Evolutionary conservation across 2,329 filamentous ascomycete genomes (phyloP).

Genomic region (Massarina eburnea): DNA sequence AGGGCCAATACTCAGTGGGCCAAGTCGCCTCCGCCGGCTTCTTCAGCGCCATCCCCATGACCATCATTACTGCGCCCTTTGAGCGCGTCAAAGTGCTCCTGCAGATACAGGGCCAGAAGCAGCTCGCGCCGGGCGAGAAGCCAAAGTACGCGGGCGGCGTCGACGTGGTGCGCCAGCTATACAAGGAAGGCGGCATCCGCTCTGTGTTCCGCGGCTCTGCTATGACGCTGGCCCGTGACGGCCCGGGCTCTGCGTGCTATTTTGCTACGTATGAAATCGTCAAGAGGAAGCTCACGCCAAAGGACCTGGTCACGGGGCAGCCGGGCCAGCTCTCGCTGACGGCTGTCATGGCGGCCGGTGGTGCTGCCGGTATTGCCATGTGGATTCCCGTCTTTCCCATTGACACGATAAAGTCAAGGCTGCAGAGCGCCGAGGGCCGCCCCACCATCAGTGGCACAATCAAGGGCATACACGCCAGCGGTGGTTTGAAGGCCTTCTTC

Average conservation of each 20-base stretch:
- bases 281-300: slow-evolving; percentile 82
- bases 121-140: slow-evolving; percentile 83
- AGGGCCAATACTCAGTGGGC: slow-evolving; percentile 74
- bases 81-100: slow-evolving; percentile 98
- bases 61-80: slow-evolving; percentile 95
- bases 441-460: slow-evolving; percentile 80
- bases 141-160: slow-evolving; percentile 84
- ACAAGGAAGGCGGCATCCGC: slow-evolving; percentile 84
- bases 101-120: slow-evolving; percentile 92
- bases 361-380: slow-evolving; percentile 92
- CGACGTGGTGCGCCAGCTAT: slow-evolving; percentile 92
- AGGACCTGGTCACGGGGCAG: slow-evolving; percentile 70
- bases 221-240: slow-evolving; percentile 92
- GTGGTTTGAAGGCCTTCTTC: slow-evolving; percentile 92
- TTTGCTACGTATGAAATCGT: slow-evolving; percentile 97
- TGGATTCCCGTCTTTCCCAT: slow-evolving; percentile 99
- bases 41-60: slow-evolving; percentile 95
- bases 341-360: slow-evolving; percentile 84
- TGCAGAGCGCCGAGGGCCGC: slow-evolving; percentile 88
- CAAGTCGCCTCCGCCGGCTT: slow-evolving; percentile 93
- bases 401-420: slow-evolving; percentile 90
- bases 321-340: slow-evolving; percentile 77
- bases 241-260: slow-evolving; percentile 90
- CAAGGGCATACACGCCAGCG: slow-evolving; percentile 76
- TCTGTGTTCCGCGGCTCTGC: slow-evolving; percentile 89